Percentiles rank a stretch among this genome's conserved stretches.
Conservation (phyloP, 2,329 filamentous ascomycete genomes). For the Calonectria leucothoes region DNA sequence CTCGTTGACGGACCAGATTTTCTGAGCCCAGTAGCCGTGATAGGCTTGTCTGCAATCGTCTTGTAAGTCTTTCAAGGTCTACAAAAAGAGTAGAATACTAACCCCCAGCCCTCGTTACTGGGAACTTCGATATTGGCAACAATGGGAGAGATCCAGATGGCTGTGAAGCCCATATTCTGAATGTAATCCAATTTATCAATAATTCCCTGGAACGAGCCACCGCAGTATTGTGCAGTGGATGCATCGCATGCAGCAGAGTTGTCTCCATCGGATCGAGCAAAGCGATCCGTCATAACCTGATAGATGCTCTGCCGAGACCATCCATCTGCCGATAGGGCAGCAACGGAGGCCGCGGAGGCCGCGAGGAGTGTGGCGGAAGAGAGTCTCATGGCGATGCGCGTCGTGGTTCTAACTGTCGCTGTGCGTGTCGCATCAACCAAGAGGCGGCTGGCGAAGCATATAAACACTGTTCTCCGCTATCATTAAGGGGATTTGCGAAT, state of each 20-base stretch:
- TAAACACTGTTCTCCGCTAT: background rate
- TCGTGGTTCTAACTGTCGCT: background rate
- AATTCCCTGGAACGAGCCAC: slow-evolving; percentile 25
- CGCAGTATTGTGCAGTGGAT: slow-evolving; percentile 21
- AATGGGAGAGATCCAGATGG: slow-evolving; percentile 30
- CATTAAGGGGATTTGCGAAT: background rate
- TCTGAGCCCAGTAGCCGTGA: slow-evolving; percentile 30
- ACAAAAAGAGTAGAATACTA: background rate
- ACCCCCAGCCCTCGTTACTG: slow-evolving; percentile 12
- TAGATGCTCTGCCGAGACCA: slow-evolving; percentile 31
- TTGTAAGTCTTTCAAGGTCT: background rate
- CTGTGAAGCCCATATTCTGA: slow-evolving; percentile 29
- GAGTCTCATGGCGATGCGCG: slow-evolving; percentile 19
- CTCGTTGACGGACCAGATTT: slow-evolving; percentile 26
- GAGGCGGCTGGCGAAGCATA: background rate
- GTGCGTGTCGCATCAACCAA: background rate
- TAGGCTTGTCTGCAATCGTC: slow-evolving; percentile 20
- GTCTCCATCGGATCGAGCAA: slow-evolving; percentile 24
- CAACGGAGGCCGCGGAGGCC: background rate
- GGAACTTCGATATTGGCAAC: slow-evolving; percentile 28
- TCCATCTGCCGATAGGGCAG: slow-evolving; percentile 16
- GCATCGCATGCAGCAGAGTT: slow-evolving; percentile 19
- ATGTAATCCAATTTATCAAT: slow-evolving; percentile 31
- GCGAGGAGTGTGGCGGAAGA: background rate
- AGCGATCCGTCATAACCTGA: slow-evolving; percentile 28